Conservation (phyloP, 306 rosid species). For the Trichosanthes cucumerina region DNA sequence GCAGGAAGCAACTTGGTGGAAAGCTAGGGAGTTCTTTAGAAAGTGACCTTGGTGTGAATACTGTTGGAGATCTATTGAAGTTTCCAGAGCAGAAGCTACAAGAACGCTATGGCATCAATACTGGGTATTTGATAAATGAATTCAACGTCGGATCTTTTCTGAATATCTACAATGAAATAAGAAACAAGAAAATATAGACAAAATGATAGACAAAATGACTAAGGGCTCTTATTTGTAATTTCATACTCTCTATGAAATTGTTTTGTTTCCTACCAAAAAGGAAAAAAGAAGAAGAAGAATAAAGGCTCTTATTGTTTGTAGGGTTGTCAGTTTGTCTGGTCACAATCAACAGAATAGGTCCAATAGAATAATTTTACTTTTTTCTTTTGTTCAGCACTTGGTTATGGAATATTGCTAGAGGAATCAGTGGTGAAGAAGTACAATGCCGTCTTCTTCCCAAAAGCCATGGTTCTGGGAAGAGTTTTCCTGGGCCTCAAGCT, state of each 20-base stretch:
- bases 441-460: constrained; percentile 84
- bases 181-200: background rate
- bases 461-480: constrained; percentile 98
- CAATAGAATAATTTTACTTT: constrained; percentile 22
- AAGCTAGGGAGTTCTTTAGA: constrained; percentile 85
- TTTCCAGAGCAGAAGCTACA: constrained; percentile 89
- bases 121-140: constrained; percentile 42
- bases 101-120: constrained; percentile 70
- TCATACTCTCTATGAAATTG: background rate
- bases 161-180: background rate
- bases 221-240: background rate
- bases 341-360: constrained; percentile 13
- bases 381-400: constrained; percentile 50
- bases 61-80: constrained; percentile 69
- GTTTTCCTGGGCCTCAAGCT: constrained; percentile 88
- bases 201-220: background rate
- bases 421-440: constrained; percentile 85
- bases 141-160: background rate
- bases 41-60: constrained; percentile 67
- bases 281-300: background rate
- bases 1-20: constrained; percentile 98
- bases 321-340: background rate
- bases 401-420: constrained; percentile 97
- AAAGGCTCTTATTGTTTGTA: background rate
- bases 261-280: background rate